Evolutionary conservation across 768 basidiomycete genomes (phyloP), one percentile per base, ranked within the genome.

Genomic region (Tephrocybe rancida): DNA sequence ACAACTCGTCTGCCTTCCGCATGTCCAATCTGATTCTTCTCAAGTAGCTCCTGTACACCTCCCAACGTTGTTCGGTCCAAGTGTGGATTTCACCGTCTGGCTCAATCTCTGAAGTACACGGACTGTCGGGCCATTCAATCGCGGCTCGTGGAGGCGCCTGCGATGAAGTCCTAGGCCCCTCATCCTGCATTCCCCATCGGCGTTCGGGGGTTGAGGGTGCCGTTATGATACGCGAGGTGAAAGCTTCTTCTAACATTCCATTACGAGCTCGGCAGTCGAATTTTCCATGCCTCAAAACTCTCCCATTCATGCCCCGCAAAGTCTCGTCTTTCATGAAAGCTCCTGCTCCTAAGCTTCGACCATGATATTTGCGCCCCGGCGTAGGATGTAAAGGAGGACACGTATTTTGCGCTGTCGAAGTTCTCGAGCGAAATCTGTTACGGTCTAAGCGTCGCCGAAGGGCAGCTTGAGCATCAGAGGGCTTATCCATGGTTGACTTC

Each of bases 1-100:
- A 80, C 68, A 80, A 66, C 60, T 64, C 66, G 16, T 67, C 61
- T 32, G 48, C 63, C 35, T 58, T 47, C 9, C 39, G 22, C 18
- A 26, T 42, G 18, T 49, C 55, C 22, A 32, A 24, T 32, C 7
- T 47, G 32, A 42, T 54, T 24, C 38, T 48, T 14, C 18, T 34
- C 30, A 44, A 9, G 35, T 22, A 27, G n/a, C n/a, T 30, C 9
- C 3, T 27, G 24, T 56, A 35, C 51, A 51, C 46, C 34, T 42
- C 43, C 30, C 34, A 46, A 18, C 42, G n/a, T 34, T n/a, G 19
- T 3, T 27, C 24, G 1, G 27, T 16, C 44, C 44, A 47, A 2
- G 6, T 10, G 16, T n/a, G 21, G 3, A 14, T 27, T 27, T 16
- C 50, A 26, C 32, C 41, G 18, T 51, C 41, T 29, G 29, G 29